Base-by-base conservation (phyloP, 257 asterid species). In the Handroanthus guayacan region DNA sequence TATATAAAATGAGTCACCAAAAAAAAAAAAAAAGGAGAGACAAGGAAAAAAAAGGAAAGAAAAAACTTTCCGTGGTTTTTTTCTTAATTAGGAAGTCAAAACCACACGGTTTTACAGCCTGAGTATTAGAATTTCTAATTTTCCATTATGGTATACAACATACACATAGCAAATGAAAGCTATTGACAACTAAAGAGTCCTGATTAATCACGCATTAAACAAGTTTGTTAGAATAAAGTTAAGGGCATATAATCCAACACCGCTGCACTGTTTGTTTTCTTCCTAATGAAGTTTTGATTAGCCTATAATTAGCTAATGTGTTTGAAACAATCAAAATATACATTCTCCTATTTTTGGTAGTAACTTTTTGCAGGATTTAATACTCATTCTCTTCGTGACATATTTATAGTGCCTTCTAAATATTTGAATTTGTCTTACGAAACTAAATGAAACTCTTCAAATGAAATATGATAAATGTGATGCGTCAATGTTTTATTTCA, bases 201-300 rank as follows among this genome's bases (percentile, higher is more conserved):
- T 14, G 31, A 38, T 39, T 13, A 63, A 31, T 63, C 10, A 13
- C 11, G 7, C 45, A 34, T 7, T 36, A 61, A 61, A 13, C 39
- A 31, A 61, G 3, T 3, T 10, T 25, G 5, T 5, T 36, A 60
- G 18, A 13, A 12, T 36, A 62, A 62, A 39, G 67, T 6, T 12
- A 34, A 63, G 51, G 43, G 50, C 50, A 31, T 63, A 17, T 13
- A 41, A 5, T 41, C 10, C 10, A 37, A 4, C 13, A 37, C 69
- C 31, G 51, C 67, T 38, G 51, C 69, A 18, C 45, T 18, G 12
- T 61, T 38, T n/a, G 69, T 63, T 63, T 63, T 62, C 47, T 36
- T 34, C 44, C 18, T 36, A 61, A 7, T 16, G 2, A 5, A 17
- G 9, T 56, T 56, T 56, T 56, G 62, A 56, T 56, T 56, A 31